Evolutionary conservation across 805 yeast genomes (phyloP), one percentile per base, ranked within the genome.

Genomic region (Barnettozyma pratensis): DNA sequence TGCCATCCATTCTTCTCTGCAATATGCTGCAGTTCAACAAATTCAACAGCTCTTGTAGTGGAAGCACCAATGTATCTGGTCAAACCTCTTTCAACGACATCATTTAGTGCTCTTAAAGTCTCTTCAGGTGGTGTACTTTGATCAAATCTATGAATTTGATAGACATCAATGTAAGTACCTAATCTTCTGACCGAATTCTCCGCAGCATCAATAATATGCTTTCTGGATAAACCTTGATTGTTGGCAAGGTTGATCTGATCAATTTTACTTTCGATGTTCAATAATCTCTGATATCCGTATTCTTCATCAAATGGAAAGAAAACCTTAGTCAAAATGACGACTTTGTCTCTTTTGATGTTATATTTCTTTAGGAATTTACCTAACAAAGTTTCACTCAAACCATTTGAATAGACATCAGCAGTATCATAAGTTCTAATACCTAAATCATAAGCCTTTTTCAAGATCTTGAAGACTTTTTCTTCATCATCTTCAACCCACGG

Each of bases 41-140:
- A 80, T 54, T 80, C 79, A 25, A 65, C 61, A 2, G 81, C 74
- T 53, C 68, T 67, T 85, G 81, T 81, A 1, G 82, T 64, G 1
- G 85, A 80, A 2, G 85, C 85, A 12, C 86, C 86, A 51, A 81
- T 72, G 59, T 81, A 81, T 44, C 84, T 67, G 4, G 70, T 69
- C 27, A 65, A 57, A 12, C 83, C 83, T 37, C 54, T 47, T 41
- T 68, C 66, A 27, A 77, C 75, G 12, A 75, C 68, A 52, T 75
- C 79, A 58, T 81, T 74, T 57, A 80, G 64, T 0, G 84, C 75
- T 56, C 65, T 72, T 83, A 81, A 79, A 34, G 53, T 42, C 34
- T 81, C 86, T 44, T 71, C 71, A 47, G 71, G 68, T 30, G 81
- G 77, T 4, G 76, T 71, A 4, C 64, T 56, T 28, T 55, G 56